Base-by-base conservation (phyloP, 495 filamentous ascomycete genomes). In the Aspergillus wentii region DNA sequence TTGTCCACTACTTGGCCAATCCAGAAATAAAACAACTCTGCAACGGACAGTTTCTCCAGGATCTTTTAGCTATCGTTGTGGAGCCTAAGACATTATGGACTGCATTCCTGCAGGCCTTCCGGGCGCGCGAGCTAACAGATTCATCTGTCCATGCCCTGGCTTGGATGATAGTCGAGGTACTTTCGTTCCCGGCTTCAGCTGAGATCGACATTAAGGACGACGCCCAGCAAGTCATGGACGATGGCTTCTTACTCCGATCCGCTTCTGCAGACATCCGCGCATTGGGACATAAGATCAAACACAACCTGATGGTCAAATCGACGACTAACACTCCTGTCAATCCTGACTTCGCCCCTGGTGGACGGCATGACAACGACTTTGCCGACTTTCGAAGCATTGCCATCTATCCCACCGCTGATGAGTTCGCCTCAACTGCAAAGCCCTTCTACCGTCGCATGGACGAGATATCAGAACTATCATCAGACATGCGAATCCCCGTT, bases 311-410 rank as follows among this genome's bases (percentile, higher is more conserved):
- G 2, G 57, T 52, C 25, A 52, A 47, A 23, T 42, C 56, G 0
- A n/a, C n/a, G n/a, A 44, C 50, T 18, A 38, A 8, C 14, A 13
- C 25, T 1, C 14, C 16, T 5, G 20, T 44, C 17, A 10, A 33
- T 11, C 38, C 28, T 1, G 56, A 50, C 0, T 32, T 17, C 14
- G 54, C 44, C 1, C 75, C 83, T 3, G 86, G 86, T 3, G 85
- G 86, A 0, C 74, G 86, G 0, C 86, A 94, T 48, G 82, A 94
- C 48, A 91, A 94, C 49, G 86, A 91, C 49, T 73, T 70, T 48
- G 59, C 34, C 0, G 72, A 84, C 38, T 80, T 80, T 46, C 69
- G 78, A 1, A 30, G 77, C 19, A 82, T 87, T 25, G 46, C 69
- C 9, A 82, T 89, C 33, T 65, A 78, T 22, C 86, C 85, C 0